A percentile compares a stretch with the other conserved stretches of the same genome.
Conservation (phyloP, 495 filamentous ascomycete species). For the Acidiella bohemica region DNA sequence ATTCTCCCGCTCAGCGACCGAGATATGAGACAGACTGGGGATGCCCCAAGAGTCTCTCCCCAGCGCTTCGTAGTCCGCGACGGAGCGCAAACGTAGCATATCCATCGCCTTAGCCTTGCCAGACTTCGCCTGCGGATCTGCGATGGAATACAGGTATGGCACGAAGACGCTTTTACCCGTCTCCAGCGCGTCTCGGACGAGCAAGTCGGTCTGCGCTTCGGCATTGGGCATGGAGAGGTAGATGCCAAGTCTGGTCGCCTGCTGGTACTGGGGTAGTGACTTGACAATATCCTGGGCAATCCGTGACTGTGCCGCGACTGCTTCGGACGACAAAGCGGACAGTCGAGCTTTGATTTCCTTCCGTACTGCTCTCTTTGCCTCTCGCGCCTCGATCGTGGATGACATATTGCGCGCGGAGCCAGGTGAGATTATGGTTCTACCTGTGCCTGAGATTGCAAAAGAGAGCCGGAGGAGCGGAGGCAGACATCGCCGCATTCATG, state of each 20-base stretch:
- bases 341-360: slow-evolving; percentile 8
- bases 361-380: slow-evolving; percentile 11
- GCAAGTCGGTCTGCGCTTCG: slow-evolving; percentile 66
- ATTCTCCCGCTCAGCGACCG: slow-evolving; percentile 49
- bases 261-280: slow-evolving; percentile 50
- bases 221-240: slow-evolving; percentile 85
- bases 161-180: slow-evolving; percentile 78
- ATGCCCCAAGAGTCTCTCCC: slow-evolving; percentile 82
- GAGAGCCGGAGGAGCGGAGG: too few species aligned
- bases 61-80: slow-evolving; percentile 62
- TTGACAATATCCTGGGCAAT: slow-evolving; percentile 29
- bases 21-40: slow-evolving; percentile 54
- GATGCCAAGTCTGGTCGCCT: slow-evolving; percentile 62
- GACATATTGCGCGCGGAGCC: background rate
- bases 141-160: slow-evolving; percentile 62
- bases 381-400: background rate
- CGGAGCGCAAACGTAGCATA: slow-evolving; percentile 66
- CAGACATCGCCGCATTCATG: too few species aligned
- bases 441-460: background rate
- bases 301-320: slow-evolving; percentile 5
- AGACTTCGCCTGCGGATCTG: slow-evolving; percentile 25
- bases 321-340: background rate
- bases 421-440: slow-evolving; percentile 3
- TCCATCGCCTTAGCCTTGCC: slow-evolving; percentile 52
- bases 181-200: slow-evolving; percentile 66